Percentiles rank a stretch among this genome's conserved stretches.
These are phyloP conservation scores for Prunus yedoensis DNA, from an alignment of 331 rosid species.

Conservation along the genomic window DNA sequence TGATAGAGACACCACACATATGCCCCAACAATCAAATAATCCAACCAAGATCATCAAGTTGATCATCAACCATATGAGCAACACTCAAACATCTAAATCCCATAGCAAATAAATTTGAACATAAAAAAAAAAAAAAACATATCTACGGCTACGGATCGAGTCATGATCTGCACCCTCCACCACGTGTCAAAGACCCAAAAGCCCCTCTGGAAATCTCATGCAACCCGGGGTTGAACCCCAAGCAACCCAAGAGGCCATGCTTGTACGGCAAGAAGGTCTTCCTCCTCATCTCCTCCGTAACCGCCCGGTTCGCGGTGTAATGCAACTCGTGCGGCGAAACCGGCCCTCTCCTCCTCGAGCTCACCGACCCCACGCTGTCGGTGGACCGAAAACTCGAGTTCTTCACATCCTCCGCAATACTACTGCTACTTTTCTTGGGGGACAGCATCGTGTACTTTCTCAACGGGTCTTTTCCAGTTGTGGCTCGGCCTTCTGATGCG, in stretches of 20 bases:
- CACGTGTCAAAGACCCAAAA: conserved; percentile 60
- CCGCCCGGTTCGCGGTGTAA: conserved; percentile 87
- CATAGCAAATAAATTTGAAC: neutral
- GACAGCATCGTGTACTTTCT: too few species aligned
- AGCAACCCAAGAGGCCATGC: conserved; percentile 78
- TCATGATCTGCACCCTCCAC: conserved; percentile 31
- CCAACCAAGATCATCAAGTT: conserved; percentile 17
- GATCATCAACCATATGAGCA: neutral
- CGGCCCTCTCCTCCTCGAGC: conserved; percentile 60
- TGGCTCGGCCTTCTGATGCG: too few species aligned
- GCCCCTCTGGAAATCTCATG: conserved; percentile 54
- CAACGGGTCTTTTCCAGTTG: too few species aligned
- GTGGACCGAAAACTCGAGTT: conserved; percentile 81
- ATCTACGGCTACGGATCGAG: conserved; percentile 10
- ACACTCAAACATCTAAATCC: neutral
- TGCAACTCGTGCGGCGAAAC: conserved; percentile 89
- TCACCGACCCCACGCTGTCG: conserved; percentile 65
- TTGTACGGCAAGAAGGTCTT: conserved; percentile 88
- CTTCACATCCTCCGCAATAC: conserved; percentile 41
- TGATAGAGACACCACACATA: too few species aligned
- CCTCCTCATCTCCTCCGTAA: conserved; percentile 79
- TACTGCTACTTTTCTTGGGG: too few species aligned
- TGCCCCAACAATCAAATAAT: conserved; percentile 13
- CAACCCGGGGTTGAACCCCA: conserved; percentile 65
- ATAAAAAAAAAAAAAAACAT: neutral